Percentiles rank a stretch among this genome's conserved stretches.
Evolutionary conservation across 106 monocot species (phyloP).

Genomic region (Acorus gramineus): DNA sequence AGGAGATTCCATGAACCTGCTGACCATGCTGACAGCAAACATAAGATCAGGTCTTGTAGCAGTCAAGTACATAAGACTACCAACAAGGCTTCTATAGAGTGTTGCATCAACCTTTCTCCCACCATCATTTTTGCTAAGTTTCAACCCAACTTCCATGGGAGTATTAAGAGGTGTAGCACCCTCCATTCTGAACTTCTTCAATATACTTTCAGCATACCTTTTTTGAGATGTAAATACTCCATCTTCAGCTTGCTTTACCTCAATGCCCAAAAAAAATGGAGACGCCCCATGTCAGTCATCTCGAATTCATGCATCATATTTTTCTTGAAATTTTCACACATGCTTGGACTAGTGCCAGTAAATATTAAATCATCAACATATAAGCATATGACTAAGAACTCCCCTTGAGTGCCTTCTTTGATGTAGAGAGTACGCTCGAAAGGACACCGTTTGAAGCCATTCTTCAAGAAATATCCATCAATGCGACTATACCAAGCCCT

Average conservation of each 20-base stretch:
- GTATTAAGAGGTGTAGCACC: background rate
- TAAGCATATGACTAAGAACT: background rate
- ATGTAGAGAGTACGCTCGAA: background rate
- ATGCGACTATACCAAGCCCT: constrained; percentile 1
- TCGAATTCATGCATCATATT: constrained; percentile 9
- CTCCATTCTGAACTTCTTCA: background rate
- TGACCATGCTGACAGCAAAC: too few species aligned
- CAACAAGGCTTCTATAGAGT: too few species aligned
- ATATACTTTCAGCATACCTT: background rate
- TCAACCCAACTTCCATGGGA: background rate
- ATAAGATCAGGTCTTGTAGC: too few species aligned
- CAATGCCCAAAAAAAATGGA: constrained; percentile 6
- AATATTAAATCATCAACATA: constrained; percentile 7
- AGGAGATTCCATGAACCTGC: too few species aligned
- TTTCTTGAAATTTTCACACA: constrained; percentile 5
- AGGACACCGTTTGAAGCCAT: background rate
- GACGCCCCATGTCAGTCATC: constrained; percentile 1
- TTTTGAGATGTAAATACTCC: background rate
- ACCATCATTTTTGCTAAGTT: background rate
- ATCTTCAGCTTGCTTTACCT: constrained; percentile 3
- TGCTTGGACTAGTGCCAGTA: background rate
- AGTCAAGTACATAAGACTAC: too few species aligned
- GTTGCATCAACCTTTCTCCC: too few species aligned
- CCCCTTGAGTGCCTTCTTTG: background rate
- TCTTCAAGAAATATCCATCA: constrained; percentile 1